Percentiles rank a stretch among this genome's conserved stretches.
Evolutionary conservation across 495 filamentous ascomycete species (phyloP).

Genomic region (Neurospora intermedia): DNA sequence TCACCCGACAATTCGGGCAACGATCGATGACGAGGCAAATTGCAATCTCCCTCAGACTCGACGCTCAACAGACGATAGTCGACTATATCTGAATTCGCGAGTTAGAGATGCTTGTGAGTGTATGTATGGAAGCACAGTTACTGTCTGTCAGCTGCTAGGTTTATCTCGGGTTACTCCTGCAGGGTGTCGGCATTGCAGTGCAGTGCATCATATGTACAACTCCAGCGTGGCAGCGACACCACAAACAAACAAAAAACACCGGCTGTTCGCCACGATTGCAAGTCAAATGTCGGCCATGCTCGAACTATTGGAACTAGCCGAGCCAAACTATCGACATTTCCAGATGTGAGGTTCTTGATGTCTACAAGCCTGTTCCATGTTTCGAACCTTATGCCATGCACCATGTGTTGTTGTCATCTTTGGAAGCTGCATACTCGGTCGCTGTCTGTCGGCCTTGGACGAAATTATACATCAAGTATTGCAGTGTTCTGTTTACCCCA

Average conservation of each 20-base stretch:
- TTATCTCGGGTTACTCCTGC: neutral
- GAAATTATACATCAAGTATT: neutral
- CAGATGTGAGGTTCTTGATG: neutral
- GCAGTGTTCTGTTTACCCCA: neutral
- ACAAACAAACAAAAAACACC: neutral
- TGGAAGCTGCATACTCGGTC: neutral
- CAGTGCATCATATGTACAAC: neutral
- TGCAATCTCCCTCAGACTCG: neutral
- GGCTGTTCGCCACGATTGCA: neutral
- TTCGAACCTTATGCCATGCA: neutral
- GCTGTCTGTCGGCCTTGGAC: neutral
- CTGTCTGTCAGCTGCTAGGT: neutral
- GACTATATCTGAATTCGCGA: neutral
- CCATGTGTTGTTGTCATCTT: neutral
- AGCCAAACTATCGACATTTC: neutral
- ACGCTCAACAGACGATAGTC: neutral
- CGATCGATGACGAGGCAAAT: neutral
- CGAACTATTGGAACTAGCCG: neutral
- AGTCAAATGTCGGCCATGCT: neutral
- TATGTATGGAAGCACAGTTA: neutral
- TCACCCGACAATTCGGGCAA: neutral
- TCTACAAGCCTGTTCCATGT: neutral
- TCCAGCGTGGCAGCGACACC: neutral
- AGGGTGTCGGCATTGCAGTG: neutral
- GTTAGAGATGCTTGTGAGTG: neutral